Base-by-base conservation (phyloP, 352 stramenopile genomes). In the Blastocystis sp. region DNA sequence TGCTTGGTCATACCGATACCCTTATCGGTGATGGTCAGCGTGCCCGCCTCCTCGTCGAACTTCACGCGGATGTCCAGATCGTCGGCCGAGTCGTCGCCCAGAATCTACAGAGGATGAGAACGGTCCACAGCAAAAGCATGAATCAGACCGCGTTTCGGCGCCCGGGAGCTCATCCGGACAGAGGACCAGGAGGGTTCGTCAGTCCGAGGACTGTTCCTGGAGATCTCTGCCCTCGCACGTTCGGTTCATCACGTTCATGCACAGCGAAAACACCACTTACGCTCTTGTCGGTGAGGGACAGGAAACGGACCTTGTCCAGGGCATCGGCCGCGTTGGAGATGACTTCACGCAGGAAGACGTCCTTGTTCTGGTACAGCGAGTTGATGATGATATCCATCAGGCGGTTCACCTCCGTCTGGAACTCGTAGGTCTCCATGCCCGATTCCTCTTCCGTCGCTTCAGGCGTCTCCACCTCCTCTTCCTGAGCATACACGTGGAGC, bases 321-420 rank as follows among this genome's bases (percentile, higher is more conserved):
- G 96, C 96, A 90, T 99, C 97, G 28, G 95, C 98, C 17, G 95
- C 96, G 90, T 99, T 99, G 40, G 95, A 98, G 89, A 99, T 99
- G 34, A 99, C 91, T 90, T 99, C 97, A 64, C 97, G 93, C 43
- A 99, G 91, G 91, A 99, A 99, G 82, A 99, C 97, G 89, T 98
- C 95, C 91, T 97, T 98, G 89, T 97, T 98, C 88, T 93, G 92
- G 90, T 96, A 95, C 56, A 98, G 91, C 84, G 95, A 98, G 91
- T 99, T 98, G 90, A 99, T 98, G 88, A 99, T 96, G 90, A 99
- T 99, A 91, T 99, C 96, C 92, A 99, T 97, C 89, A 99, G 94
- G 4, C 96, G 94, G 82, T 95, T 97, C 28, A 99, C 96, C 89
- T 99, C 96, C 61, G 96, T 95, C 87, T 97, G 94, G 91, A 97